These are phyloP conservation scores for Wallacemonas sp. DNA, from an alignment of 208 protist species.

Conservation along the genomic window DNA sequence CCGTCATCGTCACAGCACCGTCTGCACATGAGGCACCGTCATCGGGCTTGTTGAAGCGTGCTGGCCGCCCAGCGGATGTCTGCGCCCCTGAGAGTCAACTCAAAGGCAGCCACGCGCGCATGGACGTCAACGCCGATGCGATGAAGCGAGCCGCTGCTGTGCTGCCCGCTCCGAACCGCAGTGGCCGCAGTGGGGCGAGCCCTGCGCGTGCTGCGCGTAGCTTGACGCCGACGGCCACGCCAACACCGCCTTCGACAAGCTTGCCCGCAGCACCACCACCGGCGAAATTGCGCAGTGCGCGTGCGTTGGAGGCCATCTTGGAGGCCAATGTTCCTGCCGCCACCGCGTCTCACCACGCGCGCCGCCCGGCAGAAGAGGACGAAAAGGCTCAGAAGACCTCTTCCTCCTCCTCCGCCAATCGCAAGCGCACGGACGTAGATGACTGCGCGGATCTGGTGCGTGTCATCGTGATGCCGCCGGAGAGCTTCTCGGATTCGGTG, in stretches of 20 bases:
- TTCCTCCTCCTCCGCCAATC: not conserved
- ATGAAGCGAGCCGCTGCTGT: too few relatives aligned
- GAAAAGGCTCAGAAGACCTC: not conserved
- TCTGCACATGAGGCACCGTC: too few relatives aligned
- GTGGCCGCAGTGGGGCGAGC: not conserved
- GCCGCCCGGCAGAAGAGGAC: too few relatives aligned
- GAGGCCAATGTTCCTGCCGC: not conserved
- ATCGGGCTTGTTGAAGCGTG: too few relatives aligned
- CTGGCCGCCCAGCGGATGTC: too few relatives aligned
- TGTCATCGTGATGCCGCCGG: conserved; percentile 63
- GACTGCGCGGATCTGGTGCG: conserved; percentile 55
- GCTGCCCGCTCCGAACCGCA: not conserved
- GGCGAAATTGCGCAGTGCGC: conserved; percentile 3
- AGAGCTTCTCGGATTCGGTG: conserved; percentile 62
- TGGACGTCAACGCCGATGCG: too few relatives aligned
- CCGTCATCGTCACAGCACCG: too few relatives aligned
- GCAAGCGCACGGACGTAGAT: conserved; percentile 25
- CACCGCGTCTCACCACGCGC: not conserved
- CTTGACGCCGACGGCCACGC: not conserved
- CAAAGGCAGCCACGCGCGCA: too few relatives aligned
- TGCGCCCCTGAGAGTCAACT: too few relatives aligned
- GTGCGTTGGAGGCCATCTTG: conserved; percentile 1
- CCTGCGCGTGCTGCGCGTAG: not conserved
- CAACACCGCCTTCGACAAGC: not conserved
- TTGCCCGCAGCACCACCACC: not conserved